Evolutionary conservation across 2,329 filamentous ascomycete genomes (phyloP), one percentile per base, ranked within the genome.

Genomic region (Fusarium torreyae): DNA sequence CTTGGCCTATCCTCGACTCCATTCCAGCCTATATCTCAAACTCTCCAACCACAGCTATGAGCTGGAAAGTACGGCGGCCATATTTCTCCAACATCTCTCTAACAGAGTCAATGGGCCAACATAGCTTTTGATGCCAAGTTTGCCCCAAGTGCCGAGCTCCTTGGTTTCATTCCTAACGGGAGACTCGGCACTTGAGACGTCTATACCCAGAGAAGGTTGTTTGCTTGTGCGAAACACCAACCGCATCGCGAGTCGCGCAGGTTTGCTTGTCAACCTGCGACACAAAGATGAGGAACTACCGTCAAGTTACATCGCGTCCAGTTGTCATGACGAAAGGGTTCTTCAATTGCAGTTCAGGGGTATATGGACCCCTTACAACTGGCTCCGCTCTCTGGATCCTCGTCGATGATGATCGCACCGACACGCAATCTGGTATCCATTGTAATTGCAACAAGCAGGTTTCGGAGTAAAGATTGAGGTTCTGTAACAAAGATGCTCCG

Each of bases 351-450:
- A 31, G 28, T 26, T 51, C 46, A 71, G 54, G 69, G 65, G 60
- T 42, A 45, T 45, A 24, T 43, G 44, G 66, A 53, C 49, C 57
- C 60, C 64, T 57, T 64, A n/a, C 24, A 28, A 43, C 11, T 11
- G 22, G 24, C 43, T 70, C 63, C 63, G 53, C 55, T 53, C 46
- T 50, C 34, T 26, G 31, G 40, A 20, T 38, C 51, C 31, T 28
- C 51, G 54, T 31, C 36, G 20, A 42, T 31, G 49, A 55, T 33
- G 38, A 66, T 55, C 38, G 18, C 24, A 11, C 38, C 45, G 66
- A 69, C 63, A 60, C 67, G 67, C 60, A 68, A 69, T 56, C 67
- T 36, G 49, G 66, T 59, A 42, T 56, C 63, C 67, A 68, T 68
- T 54, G 55, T 61, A 43, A 40, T 54, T 55, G 63, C 49, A 65